Evolutionary conservation across 495 filamentous ascomycete genomes (phyloP).

Genomic region (Trichoderma virens): DNA sequence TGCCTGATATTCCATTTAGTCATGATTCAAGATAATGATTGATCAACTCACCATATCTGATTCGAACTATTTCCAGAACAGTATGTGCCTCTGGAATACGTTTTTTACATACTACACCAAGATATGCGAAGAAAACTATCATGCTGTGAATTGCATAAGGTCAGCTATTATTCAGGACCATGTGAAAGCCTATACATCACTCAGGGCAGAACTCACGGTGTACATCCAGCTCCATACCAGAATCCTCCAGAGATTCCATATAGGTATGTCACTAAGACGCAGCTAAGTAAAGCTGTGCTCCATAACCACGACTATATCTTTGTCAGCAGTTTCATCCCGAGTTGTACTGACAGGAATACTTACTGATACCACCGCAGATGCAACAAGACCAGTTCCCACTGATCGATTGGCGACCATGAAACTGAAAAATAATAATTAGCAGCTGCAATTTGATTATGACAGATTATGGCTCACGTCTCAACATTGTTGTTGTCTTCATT

Average conservation of each 20-base stretch:
- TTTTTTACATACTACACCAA: conserved; percentile 89
- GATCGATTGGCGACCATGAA: conserved; percentile 94
- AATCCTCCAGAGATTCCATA: conserved; percentile 93
- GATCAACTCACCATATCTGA: not conserved
- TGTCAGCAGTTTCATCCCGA: no score
- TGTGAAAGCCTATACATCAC: no score
- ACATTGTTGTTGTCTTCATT: conserved; percentile 72
- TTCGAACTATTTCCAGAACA: conserved; percentile 62
- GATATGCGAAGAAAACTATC: conserved; percentile 82
- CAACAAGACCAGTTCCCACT: conserved; percentile 90
- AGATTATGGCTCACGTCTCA: not conserved
- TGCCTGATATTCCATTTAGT: conserved; percentile 16
- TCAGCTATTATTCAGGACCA: no score
- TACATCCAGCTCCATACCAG: conserved; percentile 46
- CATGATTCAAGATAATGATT: no score
- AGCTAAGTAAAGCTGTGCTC: conserved; percentile 75
- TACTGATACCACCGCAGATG: conserved; percentile 75
- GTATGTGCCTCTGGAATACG: conserved; percentile 81
- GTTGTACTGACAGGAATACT: not conserved
- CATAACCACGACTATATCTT: conserved; percentile 68
- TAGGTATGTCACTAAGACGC: conserved; percentile 75
- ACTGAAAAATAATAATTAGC: conserved; percentile 58
- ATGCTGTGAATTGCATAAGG: conserved; percentile 39
- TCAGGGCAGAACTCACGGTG: not conserved
- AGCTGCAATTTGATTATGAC: not conserved